Conservation (phyloP, 2,329 filamentous ascomycete species). For the Leptographium flavum region DNA sequence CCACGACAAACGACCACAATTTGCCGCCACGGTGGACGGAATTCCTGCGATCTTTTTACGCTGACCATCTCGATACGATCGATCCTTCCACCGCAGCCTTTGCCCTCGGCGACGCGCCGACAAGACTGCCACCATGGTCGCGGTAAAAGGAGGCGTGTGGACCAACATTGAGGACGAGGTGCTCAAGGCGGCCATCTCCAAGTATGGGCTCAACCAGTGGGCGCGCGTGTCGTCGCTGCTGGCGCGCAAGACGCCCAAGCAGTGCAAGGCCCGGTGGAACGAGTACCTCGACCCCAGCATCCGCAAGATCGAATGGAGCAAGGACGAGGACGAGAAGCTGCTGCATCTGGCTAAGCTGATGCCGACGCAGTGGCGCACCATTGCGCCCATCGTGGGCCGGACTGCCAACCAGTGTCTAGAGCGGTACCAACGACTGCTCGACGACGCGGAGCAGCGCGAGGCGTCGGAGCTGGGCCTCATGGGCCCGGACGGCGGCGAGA, state of each 20-base stretch:
- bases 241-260: constrained; percentile 93
- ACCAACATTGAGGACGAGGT: constrained; percentile 85
- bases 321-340: constrained; percentile 96
- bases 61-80: too few relatives aligned
- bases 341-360: constrained; percentile 95
- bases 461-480: constrained; percentile 65
- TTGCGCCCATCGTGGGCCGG: constrained; percentile 88
- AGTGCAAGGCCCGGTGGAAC: constrained; percentile 96
- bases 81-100: too few relatives aligned
- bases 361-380: constrained; percentile 98
- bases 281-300: constrained; percentile 98
- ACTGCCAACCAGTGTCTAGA: constrained; percentile 96
- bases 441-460: constrained; percentile 88
- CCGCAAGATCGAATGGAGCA: constrained; percentile 97
- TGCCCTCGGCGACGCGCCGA: not conserved
- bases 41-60: too few relatives aligned
- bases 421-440: constrained; percentile 88
- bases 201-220: constrained; percentile 96
- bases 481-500: constrained; percentile 76
- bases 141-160: constrained; percentile 64
- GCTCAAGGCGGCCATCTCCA: constrained; percentile 86
- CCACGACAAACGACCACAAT: too few relatives aligned
- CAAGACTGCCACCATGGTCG: constrained; percentile 40
- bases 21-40: too few relatives aligned
- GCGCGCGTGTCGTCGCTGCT: constrained; percentile 94